Evolutionary conservation across 2,329 filamentous ascomycete genomes (phyloP).

Genomic region (Aspergillus floridensis): DNA sequence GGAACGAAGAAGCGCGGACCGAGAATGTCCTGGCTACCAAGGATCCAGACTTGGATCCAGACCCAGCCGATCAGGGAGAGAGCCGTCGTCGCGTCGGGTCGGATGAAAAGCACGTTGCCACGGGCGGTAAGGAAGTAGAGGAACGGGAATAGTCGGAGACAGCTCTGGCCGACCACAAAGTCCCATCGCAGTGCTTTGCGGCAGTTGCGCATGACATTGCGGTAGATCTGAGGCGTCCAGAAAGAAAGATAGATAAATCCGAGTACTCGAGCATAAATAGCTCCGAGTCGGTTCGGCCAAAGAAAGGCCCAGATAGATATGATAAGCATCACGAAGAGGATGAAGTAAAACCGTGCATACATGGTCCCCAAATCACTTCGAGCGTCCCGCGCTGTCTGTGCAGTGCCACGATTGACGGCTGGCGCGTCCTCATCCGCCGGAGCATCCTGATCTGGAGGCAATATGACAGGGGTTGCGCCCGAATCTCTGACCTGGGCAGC

Average conservation of each 20-base stretch:
- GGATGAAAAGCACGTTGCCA: constrained; percentile 78
- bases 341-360: constrained; percentile 62
- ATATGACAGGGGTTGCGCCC: constrained; percentile 56
- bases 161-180: constrained; percentile 80
- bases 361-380: constrained; percentile 55
- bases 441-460: constrained; percentile 59
- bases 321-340: constrained; percentile 57
- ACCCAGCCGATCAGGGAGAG: constrained; percentile 70
- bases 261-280: constrained; percentile 60
- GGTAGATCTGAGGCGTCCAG: constrained; percentile 88
- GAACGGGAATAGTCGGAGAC: constrained; percentile 74
- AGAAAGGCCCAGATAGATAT: constrained; percentile 59
- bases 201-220: constrained; percentile 87
- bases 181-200: constrained; percentile 88
- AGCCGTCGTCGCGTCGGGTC: constrained; percentile 65
- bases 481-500: constrained; percentile 43
- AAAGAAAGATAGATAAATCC: constrained; percentile 79
- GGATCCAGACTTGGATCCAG: constrained; percentile 76
- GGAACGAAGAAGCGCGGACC: constrained; percentile 85
- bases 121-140: constrained; percentile 78
- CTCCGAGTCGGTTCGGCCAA: constrained; percentile 53
- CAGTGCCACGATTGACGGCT: constrained; percentile 31
- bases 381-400: constrained; percentile 34
- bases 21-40: constrained; percentile 79
- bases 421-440: constrained; percentile 38